Conservation (phyloP, 1,284 basidiomycete genomes). For the Ganoderma sinense region DNA sequence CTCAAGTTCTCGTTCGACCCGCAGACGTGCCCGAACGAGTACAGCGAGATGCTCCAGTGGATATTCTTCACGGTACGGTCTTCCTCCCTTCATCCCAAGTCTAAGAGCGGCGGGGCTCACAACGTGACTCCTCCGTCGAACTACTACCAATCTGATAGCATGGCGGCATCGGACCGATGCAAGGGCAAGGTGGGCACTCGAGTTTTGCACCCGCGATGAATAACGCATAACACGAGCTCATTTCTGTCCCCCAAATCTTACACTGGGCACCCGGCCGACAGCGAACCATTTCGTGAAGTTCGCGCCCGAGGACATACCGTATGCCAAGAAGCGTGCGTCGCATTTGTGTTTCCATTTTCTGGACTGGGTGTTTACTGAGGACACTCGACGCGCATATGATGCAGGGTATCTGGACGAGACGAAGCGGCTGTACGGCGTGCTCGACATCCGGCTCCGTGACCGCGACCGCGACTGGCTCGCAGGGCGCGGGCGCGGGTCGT, state of each 20-base stretch:
- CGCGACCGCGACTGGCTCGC: slow-evolving; percentile 71
- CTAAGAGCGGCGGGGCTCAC: neutral
- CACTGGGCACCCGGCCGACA: slow-evolving; percentile 5
- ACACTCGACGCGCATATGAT: neutral
- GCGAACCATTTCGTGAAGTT: slow-evolving; percentile 61
- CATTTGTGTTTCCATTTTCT: neutral
- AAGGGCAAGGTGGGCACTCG: slow-evolving; percentile 58
- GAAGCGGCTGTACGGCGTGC: slow-evolving; percentile 76
- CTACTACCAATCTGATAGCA: slow-evolving; percentile 46
- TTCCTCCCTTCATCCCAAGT: neutral
- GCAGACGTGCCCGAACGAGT: slow-evolving; percentile 41
- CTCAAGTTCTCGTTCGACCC: slow-evolving; percentile 55
- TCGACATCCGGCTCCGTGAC: slow-evolving; percentile 69
- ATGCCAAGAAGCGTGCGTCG: slow-evolving; percentile 61
- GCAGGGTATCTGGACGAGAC: slow-evolving; percentile 79
- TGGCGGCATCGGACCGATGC: slow-evolving; percentile 75
- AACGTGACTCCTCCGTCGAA: neutral
- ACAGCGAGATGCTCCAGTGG: slow-evolving; percentile 77
- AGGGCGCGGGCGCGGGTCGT: slow-evolving; percentile 69
- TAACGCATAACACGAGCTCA: slow-evolving; percentile 2
- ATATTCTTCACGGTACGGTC: slow-evolving; percentile 71
- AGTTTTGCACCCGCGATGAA: neutral
- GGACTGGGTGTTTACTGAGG: no score
- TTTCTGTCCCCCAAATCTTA: neutral
- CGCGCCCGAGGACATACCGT: slow-evolving; percentile 69